Percentiles rank a stretch among this genome's conserved stretches.
Evolutionary conservation across 2,329 filamentous ascomycete species (phyloP).

Genomic region (Penicillium janthinellum): DNA sequence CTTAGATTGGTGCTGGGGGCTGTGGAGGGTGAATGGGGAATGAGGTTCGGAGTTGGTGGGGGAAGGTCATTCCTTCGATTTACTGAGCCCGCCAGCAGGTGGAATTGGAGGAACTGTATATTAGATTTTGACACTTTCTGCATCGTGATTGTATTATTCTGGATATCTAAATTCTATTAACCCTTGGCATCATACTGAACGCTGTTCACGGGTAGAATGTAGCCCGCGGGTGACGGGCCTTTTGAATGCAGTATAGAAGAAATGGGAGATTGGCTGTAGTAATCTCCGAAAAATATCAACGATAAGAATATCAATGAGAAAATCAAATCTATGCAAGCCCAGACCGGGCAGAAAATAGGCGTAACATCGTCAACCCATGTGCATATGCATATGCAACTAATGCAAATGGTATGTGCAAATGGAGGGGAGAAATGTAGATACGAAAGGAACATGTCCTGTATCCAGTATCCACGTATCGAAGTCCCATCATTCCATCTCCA

Average conservation of each 20-base stretch:
- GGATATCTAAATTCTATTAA: slow-evolving; percentile 3
- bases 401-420: slow-evolving; percentile 12
- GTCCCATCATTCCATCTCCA: background rate
- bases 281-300: background rate
- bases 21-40: background rate
- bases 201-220: background rate
- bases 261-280: no score
- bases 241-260: background rate
- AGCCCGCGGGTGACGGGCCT: background rate
- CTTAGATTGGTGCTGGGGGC: slow-evolving; percentile 10
- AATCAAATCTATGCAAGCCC: background rate
- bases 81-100: background rate
- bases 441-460: background rate
- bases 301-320: background rate
- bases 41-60: background rate
- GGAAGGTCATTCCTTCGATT: background rate
- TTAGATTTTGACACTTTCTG: slow-evolving; percentile 17
- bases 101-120: slow-evolving; percentile 14
- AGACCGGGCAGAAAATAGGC: slow-evolving; percentile 9
- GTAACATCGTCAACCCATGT: slow-evolving; percentile 24
- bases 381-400: slow-evolving; percentile 14
- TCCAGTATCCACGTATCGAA: background rate
- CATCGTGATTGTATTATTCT: slow-evolving; percentile 17
- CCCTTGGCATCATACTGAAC: background rate
- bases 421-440: background rate